phyloP scores from a whole-genome alignment of 1,284 basidiomycete genomes.

The Termitomyces sp. region DNA sequence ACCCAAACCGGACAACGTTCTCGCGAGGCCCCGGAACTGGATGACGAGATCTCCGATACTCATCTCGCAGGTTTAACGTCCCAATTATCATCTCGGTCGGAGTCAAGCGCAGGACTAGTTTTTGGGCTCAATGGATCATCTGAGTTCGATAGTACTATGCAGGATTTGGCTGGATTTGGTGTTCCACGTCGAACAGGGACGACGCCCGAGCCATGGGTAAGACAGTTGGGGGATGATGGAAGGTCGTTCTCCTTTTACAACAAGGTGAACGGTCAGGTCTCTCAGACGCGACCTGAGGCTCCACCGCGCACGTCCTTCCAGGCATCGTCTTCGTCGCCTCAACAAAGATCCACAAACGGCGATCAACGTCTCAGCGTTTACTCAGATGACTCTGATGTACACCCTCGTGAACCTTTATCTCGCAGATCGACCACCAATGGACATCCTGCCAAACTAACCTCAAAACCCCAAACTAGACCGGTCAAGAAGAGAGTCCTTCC shows the following conservation, averaged over 20 bases:
- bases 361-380: slow-evolving; percentile 56
- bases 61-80: slow-evolving; percentile 56
- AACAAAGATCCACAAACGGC: slow-evolving; percentile 28
- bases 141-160: slow-evolving; percentile 25
- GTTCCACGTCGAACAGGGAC: slow-evolving; percentile 51
- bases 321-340: slow-evolving; percentile 26
- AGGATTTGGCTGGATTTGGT: slow-evolving; percentile 52
- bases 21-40: slow-evolving; percentile 76
- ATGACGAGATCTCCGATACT: slow-evolving; percentile 55
- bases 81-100: slow-evolving; percentile 50
- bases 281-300: slow-evolving; percentile 60
- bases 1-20: slow-evolving; percentile 85
- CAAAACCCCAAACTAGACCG: slow-evolving; percentile 11
- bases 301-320: slow-evolving; percentile 16
- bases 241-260: slow-evolving; percentile 78
- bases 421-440: slow-evolving; percentile 28
- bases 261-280: slow-evolving; percentile 60
- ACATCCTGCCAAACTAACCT: slow-evolving; percentile 19
- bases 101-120: slow-evolving; percentile 46
- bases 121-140: slow-evolving; percentile 33
- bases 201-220: slow-evolving; percentile 76
- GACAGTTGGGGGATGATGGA: slow-evolving; percentile 81
- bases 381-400: slow-evolving; percentile 73
- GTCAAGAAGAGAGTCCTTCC: slow-evolving; percentile 22
- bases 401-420: slow-evolving; percentile 42